Base-by-base conservation (phyloP, 2,329 filamentous ascomycete species). In the Diplocarpon rosae region DNA sequence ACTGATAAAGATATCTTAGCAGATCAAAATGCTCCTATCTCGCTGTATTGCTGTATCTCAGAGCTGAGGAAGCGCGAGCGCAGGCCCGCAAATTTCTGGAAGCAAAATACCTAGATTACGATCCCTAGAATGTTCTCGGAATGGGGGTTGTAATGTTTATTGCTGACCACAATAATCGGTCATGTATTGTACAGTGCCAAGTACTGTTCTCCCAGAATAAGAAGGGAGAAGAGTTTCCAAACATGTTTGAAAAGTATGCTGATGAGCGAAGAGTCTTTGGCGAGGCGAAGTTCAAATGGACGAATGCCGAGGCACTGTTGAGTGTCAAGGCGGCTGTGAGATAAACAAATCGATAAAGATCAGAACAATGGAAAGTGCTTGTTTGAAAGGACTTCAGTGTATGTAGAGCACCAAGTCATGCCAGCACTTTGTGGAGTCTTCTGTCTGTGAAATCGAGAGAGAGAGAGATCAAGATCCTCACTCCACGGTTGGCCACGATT, bases 81-180 rank as follows among this genome's bases (percentile, higher is more conserved):
- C 51, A 55, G 59, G 0, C 69, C 78, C 37, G 54, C 59, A 12
- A 62, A 72, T 11, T 71, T 77, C 2, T 80, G 70, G 66, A 65
- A 70, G 37, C 60, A 67, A 46, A 79, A 79, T 46, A 60, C 78
- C 10, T 78, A 71, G 68, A 57, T 80, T 20, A 77, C 74, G 1
- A 76, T 73, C 2, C 71, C 67, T 42, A 75, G 75, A 2, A 67
- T 70, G 45, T 75, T 70, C 57, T 67, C 67, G 24, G 47, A 76
- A 14, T 64, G 62, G 43, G 69, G 68, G 5, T 53, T 78, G 60
- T 65, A 65, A 2, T 67, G 63, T 41, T 54, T 71, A 6, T 45
- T 70, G 37, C 49, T 65, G 45, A 68, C 67, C 6, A 73, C 67
- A 1, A 63, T 61, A 14, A 62, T 67, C n/a, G 71, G 76, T 17